Evolutionary conservation across 2,329 filamentous ascomycete genomes (phyloP).

Genomic region (Fusarium anthophilum): DNA sequence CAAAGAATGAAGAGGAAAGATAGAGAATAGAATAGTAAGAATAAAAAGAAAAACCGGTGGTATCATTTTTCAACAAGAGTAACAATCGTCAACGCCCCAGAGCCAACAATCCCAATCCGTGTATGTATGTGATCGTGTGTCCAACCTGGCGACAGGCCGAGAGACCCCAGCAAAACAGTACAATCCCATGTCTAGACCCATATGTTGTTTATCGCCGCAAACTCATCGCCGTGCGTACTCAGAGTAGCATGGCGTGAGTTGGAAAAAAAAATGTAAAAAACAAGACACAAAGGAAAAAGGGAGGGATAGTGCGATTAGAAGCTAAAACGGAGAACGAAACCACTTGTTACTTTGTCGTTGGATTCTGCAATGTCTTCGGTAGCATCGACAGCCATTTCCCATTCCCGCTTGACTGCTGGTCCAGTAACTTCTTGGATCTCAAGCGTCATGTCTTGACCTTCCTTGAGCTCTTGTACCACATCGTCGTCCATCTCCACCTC

Average conservation of each 20-base stretch:
- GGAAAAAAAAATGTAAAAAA: neutral
- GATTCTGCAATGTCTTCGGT: slow-evolving; percentile 44
- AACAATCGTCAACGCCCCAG: slow-evolving; percentile 38
- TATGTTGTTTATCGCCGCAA: slow-evolving; percentile 23
- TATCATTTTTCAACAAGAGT: slow-evolving; percentile 42
- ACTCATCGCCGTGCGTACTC: slow-evolving; percentile 9
- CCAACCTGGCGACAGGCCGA: slow-evolving; percentile 39
- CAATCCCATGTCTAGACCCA: slow-evolving; percentile 39
- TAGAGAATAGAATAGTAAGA: neutral
- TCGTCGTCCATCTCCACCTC: slow-evolving; percentile 92
- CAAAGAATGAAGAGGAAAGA: slow-evolving; percentile 12
- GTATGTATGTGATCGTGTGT: slow-evolving; percentile 38
- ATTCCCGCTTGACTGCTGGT: slow-evolving; percentile 61
- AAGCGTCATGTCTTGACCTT: slow-evolving; percentile 91
- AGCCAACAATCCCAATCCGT: slow-evolving; percentile 35
- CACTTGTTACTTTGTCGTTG: slow-evolving; percentile 38
- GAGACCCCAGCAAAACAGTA: slow-evolving; percentile 35
- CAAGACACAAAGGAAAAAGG: neutral
- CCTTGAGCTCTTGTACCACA: slow-evolving; percentile 81
- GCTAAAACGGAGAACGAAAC: slow-evolving; percentile 57
- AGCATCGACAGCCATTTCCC: slow-evolving; percentile 69
- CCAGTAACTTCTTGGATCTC: slow-evolving; percentile 66
- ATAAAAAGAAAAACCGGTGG: slow-evolving; percentile 34
- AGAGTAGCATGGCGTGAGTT: neutral
- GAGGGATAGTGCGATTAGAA: slow-evolving; percentile 49